Base-by-base conservation (phyloP, 2,329 filamentous ascomycete genomes). In the Teratosphaeria epicoccoides region DNA sequence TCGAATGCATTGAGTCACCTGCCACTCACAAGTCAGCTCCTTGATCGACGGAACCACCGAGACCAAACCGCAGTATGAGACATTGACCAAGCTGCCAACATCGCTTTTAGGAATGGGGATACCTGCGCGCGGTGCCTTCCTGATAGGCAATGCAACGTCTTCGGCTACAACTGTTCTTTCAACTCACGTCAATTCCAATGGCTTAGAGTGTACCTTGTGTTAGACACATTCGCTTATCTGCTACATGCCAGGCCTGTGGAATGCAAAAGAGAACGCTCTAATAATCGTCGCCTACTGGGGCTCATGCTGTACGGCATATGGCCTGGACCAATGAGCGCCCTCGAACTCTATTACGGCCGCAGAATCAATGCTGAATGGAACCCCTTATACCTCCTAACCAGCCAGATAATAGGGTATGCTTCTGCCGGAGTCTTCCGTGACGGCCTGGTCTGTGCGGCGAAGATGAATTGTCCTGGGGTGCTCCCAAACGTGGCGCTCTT, bases 401-500 rank as follows among this genome's bases (percentile, higher is more conserved):
- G 74, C 2, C 75, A 77, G 44, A 62, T 73, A 11, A 65, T 77
- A 14, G 75, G 75, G 0, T 78, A 74, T 37, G 76, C 74, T 24
- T 61, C 78, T 37, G 71, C 72, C 4, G 76, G 75, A 9, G 52
- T 77, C 20, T 59, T 77, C 57, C 69, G 76, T 10, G 65, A 68
- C 20, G 65, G 72, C 4, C 59, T 76, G 10, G 67, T 78, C 0
- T 72, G 73, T 52, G 74, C 75, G 1, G 74, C 72, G 12, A 72
- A 73, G 51, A 74, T 77, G 64, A 58, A 74, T 12, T 75, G 68
- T 66, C 73, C 71, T 1, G 61, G 64, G 46, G 66, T 64, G 33
- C 55, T 71, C 11, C 69, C 67, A 0, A 57, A 71, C 24, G 66
- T 58, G 9, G 65, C 66, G 6, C 56, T 73, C 25, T 59, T 73